A percentile compares a stretch with the other conserved stretches of the same genome.
phyloP scores from a whole-genome alignment of 768 basidiomycete genomes.

The Psilocybe azurescens region DNA sequence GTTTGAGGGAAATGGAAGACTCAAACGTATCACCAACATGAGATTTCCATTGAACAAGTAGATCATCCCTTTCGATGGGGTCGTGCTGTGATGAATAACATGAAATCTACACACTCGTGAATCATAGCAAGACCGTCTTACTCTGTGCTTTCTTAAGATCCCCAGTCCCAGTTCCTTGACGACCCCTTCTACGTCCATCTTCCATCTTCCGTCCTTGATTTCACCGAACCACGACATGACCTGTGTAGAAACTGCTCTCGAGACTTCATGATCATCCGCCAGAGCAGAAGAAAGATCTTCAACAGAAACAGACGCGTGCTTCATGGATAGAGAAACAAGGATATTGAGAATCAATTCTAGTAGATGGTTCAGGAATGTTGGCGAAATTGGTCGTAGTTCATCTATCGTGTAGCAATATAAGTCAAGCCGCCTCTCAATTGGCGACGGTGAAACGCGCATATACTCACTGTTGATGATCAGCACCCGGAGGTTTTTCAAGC shows the following conservation, averaged over 20 bases:
- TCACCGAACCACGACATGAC: conserved; percentile 87
- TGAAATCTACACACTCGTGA: not conserved
- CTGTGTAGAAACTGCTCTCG: conserved; percentile 62
- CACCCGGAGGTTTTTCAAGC: conserved; percentile 71
- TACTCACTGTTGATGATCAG: conserved; percentile 70
- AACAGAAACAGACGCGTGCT: conserved; percentile 56
- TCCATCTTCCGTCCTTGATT: conserved; percentile 62
- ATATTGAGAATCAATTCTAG: conserved; percentile 79
- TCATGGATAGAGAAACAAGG: conserved; percentile 66
- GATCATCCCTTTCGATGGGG: conserved; percentile 56
- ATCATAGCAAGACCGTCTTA: conserved; percentile 24
- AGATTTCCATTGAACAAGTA: conserved; percentile 72
- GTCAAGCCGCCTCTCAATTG: not conserved
- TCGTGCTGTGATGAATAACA: conserved; percentile 50
- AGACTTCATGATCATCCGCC: conserved; percentile 75
- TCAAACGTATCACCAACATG: conserved; percentile 83
- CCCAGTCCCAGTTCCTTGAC: conserved; percentile 82
- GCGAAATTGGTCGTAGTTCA: conserved; percentile 74
- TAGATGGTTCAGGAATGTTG: conserved; percentile 66
- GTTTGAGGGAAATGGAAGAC: conserved; percentile 57
- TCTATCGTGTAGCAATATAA: conserved; percentile 43
- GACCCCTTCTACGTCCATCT: conserved; percentile 62
- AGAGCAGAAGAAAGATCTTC: conserved; percentile 65
- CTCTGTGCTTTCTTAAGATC: conserved; percentile 67
- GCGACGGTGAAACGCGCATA: not conserved